phyloP scores from a whole-genome alignment of 805 yeast genomes.

The Sugiyamaella marilandica region DNA sequence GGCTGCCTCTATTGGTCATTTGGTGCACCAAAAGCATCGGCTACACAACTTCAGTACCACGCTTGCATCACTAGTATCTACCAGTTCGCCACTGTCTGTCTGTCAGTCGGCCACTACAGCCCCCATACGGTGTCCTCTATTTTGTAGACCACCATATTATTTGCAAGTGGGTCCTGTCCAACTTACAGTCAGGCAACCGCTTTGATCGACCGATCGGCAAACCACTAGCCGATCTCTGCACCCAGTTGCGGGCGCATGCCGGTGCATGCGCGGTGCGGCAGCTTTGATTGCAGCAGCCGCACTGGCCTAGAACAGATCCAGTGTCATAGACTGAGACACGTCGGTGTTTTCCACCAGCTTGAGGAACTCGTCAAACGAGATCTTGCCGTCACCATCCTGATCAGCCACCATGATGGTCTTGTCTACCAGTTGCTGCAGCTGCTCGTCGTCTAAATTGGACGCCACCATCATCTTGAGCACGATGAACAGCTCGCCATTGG shows the following conservation, averaged over 20 bases:
- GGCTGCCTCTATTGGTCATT: too few species aligned
- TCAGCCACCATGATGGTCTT: slow-evolving; percentile 94
- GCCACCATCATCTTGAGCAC: slow-evolving; percentile 98
- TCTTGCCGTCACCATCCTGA: slow-evolving; percentile 75
- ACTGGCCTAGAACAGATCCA: slow-evolving; percentile 27
- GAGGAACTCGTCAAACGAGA: slow-evolving; percentile 83
- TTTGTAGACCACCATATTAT: too few species aligned
- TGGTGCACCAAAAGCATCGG: too few species aligned
- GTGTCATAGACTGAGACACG: slow-evolving; percentile 34
- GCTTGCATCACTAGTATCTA: too few species aligned
- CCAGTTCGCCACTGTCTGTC: too few species aligned
- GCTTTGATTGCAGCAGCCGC: neutral
- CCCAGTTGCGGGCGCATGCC: neutral
- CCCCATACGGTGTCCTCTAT: too few species aligned
- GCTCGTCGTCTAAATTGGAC: slow-evolving; percentile 74
- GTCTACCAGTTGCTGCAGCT: slow-evolving; percentile 94
- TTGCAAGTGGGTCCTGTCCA: neutral
- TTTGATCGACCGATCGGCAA: neutral
- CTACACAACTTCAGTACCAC: too few species aligned
- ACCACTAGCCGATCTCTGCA: neutral
- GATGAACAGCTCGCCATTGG: slow-evolving; percentile 89
- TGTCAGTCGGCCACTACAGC: too few species aligned
- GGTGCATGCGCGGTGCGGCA: neutral
- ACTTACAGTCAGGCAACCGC: neutral
- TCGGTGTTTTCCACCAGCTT: slow-evolving; percentile 38